phyloP scores from a whole-genome alignment of 2,329 filamentous ascomycete genomes.

The Arthroderma uncinatum region DNA sequence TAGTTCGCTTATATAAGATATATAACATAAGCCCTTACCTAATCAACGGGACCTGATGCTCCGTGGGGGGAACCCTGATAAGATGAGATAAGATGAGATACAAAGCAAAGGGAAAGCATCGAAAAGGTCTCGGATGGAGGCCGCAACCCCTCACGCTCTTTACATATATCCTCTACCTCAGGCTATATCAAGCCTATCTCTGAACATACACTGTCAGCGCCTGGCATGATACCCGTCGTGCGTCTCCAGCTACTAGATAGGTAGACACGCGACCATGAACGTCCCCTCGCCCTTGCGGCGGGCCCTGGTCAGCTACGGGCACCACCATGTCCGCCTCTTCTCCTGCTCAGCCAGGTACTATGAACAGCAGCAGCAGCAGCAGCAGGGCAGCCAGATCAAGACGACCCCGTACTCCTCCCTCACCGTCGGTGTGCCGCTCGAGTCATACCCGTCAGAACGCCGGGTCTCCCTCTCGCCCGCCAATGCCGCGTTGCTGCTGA shows the following conservation, averaged over 20 bases:
- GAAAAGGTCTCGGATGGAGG: too few relatives aligned
- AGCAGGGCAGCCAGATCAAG: conserved; percentile 10
- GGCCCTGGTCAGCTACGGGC: conserved; percentile 6
- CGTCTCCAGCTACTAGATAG: neutral
- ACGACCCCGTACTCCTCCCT: conserved; percentile 55
- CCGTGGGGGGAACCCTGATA: too few relatives aligned
- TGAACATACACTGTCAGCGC: too few relatives aligned
- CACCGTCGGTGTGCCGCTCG: conserved; percentile 66
- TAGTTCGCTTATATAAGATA: too few relatives aligned
- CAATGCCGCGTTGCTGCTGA: conserved; percentile 69
- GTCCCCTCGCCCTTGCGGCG: conserved; percentile 9
- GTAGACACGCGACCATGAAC: conserved; percentile 9
- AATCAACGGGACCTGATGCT: too few relatives aligned
- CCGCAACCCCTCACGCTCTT: too few relatives aligned
- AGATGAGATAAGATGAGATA: too few relatives aligned
- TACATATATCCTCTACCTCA: too few relatives aligned
- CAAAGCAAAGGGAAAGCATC: too few relatives aligned
- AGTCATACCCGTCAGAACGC: conserved; percentile 67
- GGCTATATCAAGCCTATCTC: too few relatives aligned
- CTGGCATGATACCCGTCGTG: neutral
- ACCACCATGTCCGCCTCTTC: conserved; percentile 11
- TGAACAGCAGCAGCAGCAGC: conserved; percentile 8
- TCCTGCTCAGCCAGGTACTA: conserved; percentile 8
- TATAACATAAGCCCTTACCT: too few relatives aligned
- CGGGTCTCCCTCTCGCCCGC: conserved; percentile 76